Evolutionary conservation across 257 asterid species (phyloP), one percentile per base, ranked within the genome.

Genomic region (Paulownia fortunei): DNA sequence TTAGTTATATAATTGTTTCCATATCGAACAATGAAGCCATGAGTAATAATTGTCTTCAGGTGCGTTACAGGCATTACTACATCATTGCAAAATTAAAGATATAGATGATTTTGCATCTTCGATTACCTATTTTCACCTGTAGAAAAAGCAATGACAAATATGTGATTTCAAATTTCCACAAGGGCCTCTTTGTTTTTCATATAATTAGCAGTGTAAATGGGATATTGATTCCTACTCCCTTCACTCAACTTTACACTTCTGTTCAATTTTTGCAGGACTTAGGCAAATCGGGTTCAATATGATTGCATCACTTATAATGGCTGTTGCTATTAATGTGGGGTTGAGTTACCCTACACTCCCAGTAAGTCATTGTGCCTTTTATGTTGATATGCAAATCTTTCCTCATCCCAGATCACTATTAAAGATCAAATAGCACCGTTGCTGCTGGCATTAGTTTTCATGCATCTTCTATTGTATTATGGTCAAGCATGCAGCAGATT

Each of bases 291-390:
- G 98, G 34, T 95, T 92, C 89, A 93, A 93, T 49, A 67, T 90
- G 81, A 73, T 91, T 11, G 82, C 73, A 0, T 91, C 99, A 36
- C 68, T 91, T 39, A 5, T 89, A 26, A 7, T 86, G 12, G 92
- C 97, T 0, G 7, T 88, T 5, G 19, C 79, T 81, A 86, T 93
- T 60, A 86, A 95, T 39, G 47, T 83, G 51, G 89, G 66, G 3
- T 44, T 93, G 76, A 95, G 97, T 49, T 95, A 93, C 60, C 86
- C 89, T 8, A 86, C 98, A 1, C 90, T 90, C 15, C 99, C 99
- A 0, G 99, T 91, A 78, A 88, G 96, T 86, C 65, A 18, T 19
- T 23, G 24, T 72, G 0, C 52, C 58, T 36, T 52, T 34, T 54
- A 3, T 16, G 44, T 9, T 9, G 55, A 8, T 32, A 21, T 32